Base-by-base conservation (phyloP, 1,284 basidiomycete genomes). In the Blastosporella zonata region DNA sequence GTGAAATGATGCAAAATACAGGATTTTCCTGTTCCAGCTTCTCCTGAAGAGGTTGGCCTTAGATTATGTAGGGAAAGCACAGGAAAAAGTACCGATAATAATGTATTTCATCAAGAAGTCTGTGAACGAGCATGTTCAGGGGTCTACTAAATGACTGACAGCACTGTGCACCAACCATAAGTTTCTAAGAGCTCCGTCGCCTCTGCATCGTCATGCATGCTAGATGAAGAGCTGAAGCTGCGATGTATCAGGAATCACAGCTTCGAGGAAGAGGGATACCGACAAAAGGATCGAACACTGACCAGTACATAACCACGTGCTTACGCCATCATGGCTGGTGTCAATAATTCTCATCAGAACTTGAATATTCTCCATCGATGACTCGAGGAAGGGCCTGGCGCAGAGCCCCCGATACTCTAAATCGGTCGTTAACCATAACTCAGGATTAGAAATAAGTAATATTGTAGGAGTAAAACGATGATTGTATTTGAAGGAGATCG, bases 71-170 rank as follows among this genome's bases (percentile, higher is more conserved):
- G 56, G 21, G 44, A 8, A 49, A 52, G 22, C 27, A 46, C 27
- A 48, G 43, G 50, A 43, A 46, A 49, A 34, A 54, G 46, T 60
- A 92, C 93, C 94, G 60, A 98, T 93, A 59, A 98, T 83, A 64
- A 98, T 97, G 70, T 93, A 93, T 73, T 97, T 98, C 83, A 97
- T 90, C 56, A 98, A 79, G 67, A 96, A 97, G 73, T 97, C 95
- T 96, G 65, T 35, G 21, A 49, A 43, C 20, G 21, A 17, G 9
- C 21, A 38, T 49, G 44, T 51, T 42, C 36, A 40, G 34, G 21
- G 45, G 31, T 47, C 44, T 41, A 34, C 36, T 22, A 28, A 6
- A 25, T 6, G 31, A 52, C 34, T 31, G 34, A 18, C 36, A 29
- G 38, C 12, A 22, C 21, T 17, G 31, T 28, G 43, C 35, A 60